Conservation (phyloP, 345 rosid species). For the Brassica rapa region DNA sequence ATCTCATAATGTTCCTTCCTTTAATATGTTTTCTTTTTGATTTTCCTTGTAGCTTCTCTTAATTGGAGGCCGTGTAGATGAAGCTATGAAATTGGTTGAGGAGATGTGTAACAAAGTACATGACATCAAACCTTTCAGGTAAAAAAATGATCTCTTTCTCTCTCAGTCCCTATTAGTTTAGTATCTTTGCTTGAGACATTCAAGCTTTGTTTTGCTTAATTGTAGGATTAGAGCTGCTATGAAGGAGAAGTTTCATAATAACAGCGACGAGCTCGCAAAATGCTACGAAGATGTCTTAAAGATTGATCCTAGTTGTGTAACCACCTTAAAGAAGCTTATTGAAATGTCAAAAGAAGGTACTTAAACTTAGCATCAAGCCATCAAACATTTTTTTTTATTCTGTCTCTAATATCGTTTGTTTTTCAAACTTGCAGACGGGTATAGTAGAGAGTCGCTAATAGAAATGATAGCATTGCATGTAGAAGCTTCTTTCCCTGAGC, state of each 20-base stretch:
- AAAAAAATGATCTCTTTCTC: constrained; percentile 12
- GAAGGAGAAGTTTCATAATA: constrained; percentile 54
- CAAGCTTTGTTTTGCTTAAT: constrained; percentile 3
- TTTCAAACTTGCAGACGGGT: constrained; percentile 54
- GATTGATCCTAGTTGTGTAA: constrained; percentile 67
- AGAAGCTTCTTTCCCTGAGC: constrained; percentile 49
- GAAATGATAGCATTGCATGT: constrained; percentile 88
- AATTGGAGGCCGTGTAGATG: constrained; percentile 62
- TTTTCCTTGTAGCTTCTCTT: constrained; percentile 57
- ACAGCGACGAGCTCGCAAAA: constrained; percentile 46
- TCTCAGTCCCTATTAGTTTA: not conserved
- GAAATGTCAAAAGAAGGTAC: constrained; percentile 58
- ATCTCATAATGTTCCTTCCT: not conserved
- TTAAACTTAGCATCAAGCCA: too few species aligned
- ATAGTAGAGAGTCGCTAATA: constrained; percentile 50
- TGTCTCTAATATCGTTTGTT: not conserved
- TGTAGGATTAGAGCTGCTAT: constrained; percentile 64
- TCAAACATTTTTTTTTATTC: too few species aligned
- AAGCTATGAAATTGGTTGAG: constrained; percentile 61
- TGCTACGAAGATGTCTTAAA: constrained; percentile 67
- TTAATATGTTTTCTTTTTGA: not conserved
- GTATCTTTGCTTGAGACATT: not conserved
- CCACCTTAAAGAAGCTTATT: constrained; percentile 61
- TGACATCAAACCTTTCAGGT: constrained; percentile 65
- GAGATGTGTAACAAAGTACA: constrained; percentile 50